Base-by-base conservation (phyloP, 768 basidiomycete species). In the Pisolithus orientalis region DNA sequence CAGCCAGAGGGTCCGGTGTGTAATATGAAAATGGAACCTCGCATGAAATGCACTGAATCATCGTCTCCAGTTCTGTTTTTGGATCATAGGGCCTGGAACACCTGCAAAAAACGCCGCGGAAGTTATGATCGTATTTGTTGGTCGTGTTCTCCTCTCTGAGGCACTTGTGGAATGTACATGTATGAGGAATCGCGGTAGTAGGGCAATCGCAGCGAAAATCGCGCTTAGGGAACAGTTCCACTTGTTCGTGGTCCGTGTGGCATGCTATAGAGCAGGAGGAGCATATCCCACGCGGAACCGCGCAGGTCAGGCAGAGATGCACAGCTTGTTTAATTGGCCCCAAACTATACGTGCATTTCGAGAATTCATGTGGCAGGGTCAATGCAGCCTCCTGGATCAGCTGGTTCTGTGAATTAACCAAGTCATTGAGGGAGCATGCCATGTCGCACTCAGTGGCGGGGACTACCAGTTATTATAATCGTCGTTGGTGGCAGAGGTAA, bases 141-240 rank as follows among this genome's bases (percentile, higher is more conserved):
- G 66, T 59, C 40, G 56, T 58, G 60, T 91, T 92, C 52, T 69
- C 74, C 8, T 73, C 75, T 66, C 87, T 83, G 1, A 57, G 45
- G 14, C 57, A 68, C 48, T 65, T 72, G 66, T 88, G 84, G 25
- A 92, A 69, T 21, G 80, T 77, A 66, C 90, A 93, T 2, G 73
- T 50, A 54, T 85, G 84, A 0, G 76, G 59, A 21, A 90, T 67
- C 5, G 79, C 72, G 11, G 68, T 52, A 16, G 90, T 92, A 4
- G 90, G 88, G 65, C 90, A 93, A 67, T 93, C 90, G 62, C 90
- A 93, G 32, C 85, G 81, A 62, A 92, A 91, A 53, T 75, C 70
- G 58, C 90, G 80, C 64, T 93, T 93, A 1, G 90, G 89, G 69
- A 93, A 92, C 53, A 93, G 75, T 66, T 93, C 90, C 48, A 92